Conservation (phyloP, 495 filamentous ascomycete species). For the Aspergillus nidulans region DNA sequence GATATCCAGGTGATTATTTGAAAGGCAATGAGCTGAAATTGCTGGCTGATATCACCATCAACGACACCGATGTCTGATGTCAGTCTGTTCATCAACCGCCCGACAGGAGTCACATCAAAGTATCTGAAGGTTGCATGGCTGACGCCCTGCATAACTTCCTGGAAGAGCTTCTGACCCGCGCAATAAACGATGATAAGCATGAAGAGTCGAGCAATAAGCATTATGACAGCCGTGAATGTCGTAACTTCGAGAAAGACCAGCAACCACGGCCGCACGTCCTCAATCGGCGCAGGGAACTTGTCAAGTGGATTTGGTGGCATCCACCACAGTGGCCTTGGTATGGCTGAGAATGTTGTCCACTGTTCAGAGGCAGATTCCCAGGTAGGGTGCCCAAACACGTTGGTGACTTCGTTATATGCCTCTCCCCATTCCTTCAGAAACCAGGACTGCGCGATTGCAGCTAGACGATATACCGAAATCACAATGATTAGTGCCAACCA, state of each 20-base stretch:
- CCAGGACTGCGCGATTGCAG: conserved; percentile 63
- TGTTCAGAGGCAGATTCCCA: not conserved
- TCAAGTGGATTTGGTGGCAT: conserved; percentile 40
- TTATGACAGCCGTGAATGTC: conserved; percentile 49
- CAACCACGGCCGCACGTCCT: conserved; percentile 70
- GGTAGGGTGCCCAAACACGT: conserved; percentile 9
- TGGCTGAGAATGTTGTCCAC: not conserved
- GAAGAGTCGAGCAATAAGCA: conserved; percentile 50
- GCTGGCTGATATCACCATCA: conserved; percentile 69
- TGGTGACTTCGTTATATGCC: conserved; percentile 49
- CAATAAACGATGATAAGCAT: conserved; percentile 69
- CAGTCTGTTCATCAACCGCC: conserved; percentile 80
- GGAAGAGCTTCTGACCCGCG: conserved; percentile 69
- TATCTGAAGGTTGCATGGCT: conserved; percentile 78
- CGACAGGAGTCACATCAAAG: conserved; percentile 80
- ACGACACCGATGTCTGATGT: conserved; percentile 80
- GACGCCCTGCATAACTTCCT: conserved; percentile 61
- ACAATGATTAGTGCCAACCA: conserved; percentile 59
- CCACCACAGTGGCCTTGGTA: conserved; percentile 20
- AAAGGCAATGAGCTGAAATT: conserved; percentile 63
- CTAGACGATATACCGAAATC: conserved; percentile 55
- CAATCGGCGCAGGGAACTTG: conserved; percentile 58
- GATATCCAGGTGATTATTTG: conserved; percentile 63
- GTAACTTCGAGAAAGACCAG: conserved; percentile 60
- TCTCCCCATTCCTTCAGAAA: conserved; percentile 85